Base-by-base conservation (phyloP, 352 stramenopile genomes). In the Globisporangium polare region DNA sequence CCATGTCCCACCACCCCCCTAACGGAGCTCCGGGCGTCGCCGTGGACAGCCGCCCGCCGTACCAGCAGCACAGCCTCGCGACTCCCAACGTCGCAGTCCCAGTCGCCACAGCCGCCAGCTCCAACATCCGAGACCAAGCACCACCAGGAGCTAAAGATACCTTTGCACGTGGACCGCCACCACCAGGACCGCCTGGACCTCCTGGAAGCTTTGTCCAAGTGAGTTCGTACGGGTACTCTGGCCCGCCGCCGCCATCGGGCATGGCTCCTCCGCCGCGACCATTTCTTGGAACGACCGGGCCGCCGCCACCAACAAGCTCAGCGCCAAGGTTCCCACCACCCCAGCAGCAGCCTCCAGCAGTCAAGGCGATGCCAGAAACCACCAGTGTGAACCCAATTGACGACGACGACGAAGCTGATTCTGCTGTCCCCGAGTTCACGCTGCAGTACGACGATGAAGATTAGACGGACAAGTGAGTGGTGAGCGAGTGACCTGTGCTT, bases 381-480 rank as follows among this genome's bases (percentile, higher is more conserved):
- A 41, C n/a, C 8, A 55, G 27, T 10, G 27, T 10, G 17, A 42
- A 55, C 27, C 49, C 71, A 45, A 46, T 75, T 13, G 68, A 57
- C 6, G 83, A 92, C 50, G 83, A 92, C 39, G 83, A 92, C 54
- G 80, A 89, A 59, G 73, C 17, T 9, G 82, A 89, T 5, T 75
- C 69, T 18, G 65, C 60, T 27, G 80, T 72, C 20, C 77, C 81
- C 5, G 78, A 90, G 67, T 92, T 92, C 66, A 88, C 70, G 5
- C 69, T 92, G 49, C 73, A 92, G 60, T 92, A 92, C 62, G 83
- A 92, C 55, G 83, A 92, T 45, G 83, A 92, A 20, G 83, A 92
- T 47, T 89, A 76, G 27, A 35, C 15, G 18, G 18, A 56, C 9
- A 26, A 53, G 17, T 24, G 26, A 26, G 24, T 42, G 18, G 13